Evolutionary conservation across 257 asterid species (phyloP).

Genomic region (Fraxinus excelsior): DNA sequence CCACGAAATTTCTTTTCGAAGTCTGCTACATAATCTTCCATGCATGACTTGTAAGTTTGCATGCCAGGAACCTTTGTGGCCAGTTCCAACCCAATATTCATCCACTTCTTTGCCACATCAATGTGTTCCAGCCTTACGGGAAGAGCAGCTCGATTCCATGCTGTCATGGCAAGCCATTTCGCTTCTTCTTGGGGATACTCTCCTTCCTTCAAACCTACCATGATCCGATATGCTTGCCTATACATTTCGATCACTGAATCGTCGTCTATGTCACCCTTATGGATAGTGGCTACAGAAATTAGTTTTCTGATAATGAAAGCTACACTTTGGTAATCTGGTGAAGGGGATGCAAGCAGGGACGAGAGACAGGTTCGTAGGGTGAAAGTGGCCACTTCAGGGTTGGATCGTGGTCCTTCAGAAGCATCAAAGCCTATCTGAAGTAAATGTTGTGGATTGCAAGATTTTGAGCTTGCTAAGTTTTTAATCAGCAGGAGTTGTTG

Average conservation of each 20-base stretch:
- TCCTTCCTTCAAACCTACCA: slow-evolving; percentile 93
- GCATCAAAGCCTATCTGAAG: slow-evolving; percentile 85
- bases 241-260: slow-evolving; percentile 60
- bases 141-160: slow-evolving; percentile 93
- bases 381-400: slow-evolving; percentile 71
- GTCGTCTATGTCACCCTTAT: slow-evolving; percentile 55
- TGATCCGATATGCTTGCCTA: slow-evolving; percentile 74
- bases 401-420: slow-evolving; percentile 72
- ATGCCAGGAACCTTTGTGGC: slow-evolving; percentile 73
- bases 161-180: slow-evolving; percentile 93
- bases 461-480: slow-evolving; percentile 58
- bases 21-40: slow-evolving; percentile 80
- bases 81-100: slow-evolving; percentile 79
- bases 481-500: slow-evolving; percentile 76
- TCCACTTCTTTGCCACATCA: slow-evolving; percentile 80
- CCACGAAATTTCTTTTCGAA: slow-evolving; percentile 49
- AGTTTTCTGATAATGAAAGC: slow-evolving; percentile 72
- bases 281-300: slow-evolving; percentile 47
- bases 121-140: slow-evolving; percentile 75
- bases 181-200: slow-evolving; percentile 86
- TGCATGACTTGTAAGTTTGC: slow-evolving; percentile 71
- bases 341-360: slow-evolving; percentile 62
- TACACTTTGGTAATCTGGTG: slow-evolving; percentile 73
- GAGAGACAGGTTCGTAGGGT: slow-evolving; percentile 73
- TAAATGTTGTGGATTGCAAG: slow-evolving; percentile 61